phyloP scores from a whole-genome alignment of 352 stramenopile genomes.

The Phytophthora macrochlamydospora region DNA sequence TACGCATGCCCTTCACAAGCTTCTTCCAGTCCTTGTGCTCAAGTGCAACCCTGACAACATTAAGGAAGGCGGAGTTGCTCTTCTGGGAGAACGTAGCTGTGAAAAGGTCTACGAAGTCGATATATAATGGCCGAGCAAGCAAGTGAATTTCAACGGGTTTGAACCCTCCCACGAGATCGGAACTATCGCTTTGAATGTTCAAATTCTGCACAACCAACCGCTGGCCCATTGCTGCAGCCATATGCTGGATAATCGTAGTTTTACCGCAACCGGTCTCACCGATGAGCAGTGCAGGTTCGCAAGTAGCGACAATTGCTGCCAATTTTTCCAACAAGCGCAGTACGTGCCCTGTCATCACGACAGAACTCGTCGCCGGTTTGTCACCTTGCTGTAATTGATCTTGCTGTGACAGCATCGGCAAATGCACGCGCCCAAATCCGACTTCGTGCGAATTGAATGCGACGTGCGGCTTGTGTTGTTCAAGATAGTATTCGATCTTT shows the following conservation, averaged over 20 bases:
- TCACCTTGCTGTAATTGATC: constrained; percentile 36
- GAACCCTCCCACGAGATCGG: constrained; percentile 98
- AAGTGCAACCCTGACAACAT: constrained; percentile 91
- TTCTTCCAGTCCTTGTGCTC: constrained; percentile 98
- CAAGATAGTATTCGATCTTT: constrained; percentile 80
- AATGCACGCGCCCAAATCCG: constrained; percentile 91
- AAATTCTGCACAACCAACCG: constrained; percentile 99
- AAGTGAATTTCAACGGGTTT: constrained; percentile 98
- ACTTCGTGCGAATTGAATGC: constrained; percentile 80
- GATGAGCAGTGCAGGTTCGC: constrained; percentile 97
- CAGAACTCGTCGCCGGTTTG: constrained; percentile 55
- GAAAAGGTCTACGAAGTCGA: constrained; percentile 98
- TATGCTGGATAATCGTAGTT: constrained; percentile 97
- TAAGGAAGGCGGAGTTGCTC: constrained; percentile 97
- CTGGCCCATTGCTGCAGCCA: constrained; percentile 93
- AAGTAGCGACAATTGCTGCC: constrained; percentile 93
- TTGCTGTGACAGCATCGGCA: constrained; percentile 67
- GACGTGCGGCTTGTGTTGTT: constrained; percentile 73
- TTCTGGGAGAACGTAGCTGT: constrained; percentile 95
- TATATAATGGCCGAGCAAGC: constrained; percentile 93
- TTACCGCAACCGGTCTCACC: constrained; percentile 98
- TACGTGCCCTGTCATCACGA: constrained; percentile 97
- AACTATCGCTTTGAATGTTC: constrained; percentile 99
- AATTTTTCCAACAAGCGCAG: constrained; percentile 97
- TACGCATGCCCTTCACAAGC: constrained; percentile 94